Evolutionary conservation across 306 rosid genomes (phyloP).

Genomic region (Cicer arietinum): DNA sequence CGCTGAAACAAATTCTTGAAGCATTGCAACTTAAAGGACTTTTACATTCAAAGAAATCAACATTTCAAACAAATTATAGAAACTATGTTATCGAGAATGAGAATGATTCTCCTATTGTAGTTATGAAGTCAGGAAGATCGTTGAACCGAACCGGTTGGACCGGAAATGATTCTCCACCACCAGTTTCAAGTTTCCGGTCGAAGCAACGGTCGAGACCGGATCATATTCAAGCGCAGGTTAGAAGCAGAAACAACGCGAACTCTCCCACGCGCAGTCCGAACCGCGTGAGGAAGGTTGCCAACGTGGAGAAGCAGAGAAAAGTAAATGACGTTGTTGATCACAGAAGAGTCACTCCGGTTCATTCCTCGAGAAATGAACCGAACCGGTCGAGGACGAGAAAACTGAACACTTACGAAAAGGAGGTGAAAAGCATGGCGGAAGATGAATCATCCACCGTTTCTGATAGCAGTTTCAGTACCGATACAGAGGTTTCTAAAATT

Average conservation of each 20-base stretch:
- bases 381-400: conserved; percentile 64
- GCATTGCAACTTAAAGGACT: conserved; percentile 93
- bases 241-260: conserved; percentile 51
- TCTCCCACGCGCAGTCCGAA: conserved; percentile 55
- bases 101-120: conserved; percentile 68
- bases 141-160: conserved; percentile 38
- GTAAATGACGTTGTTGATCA: conserved; percentile 42
- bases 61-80: conserved; percentile 41
- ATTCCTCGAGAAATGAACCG: conserved; percentile 51
- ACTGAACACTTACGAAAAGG: conserved; percentile 16
- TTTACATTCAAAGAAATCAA: conserved; percentile 64
- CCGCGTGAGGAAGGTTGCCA: conserved; percentile 49
- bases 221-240: conserved; percentile 41
- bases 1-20: conserved; percentile 78
- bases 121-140: conserved; percentile 65
- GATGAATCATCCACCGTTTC: conserved; percentile 82
- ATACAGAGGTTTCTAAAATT: conserved; percentile 66
- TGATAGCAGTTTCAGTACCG: conserved; percentile 73
- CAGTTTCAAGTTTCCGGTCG: conserved; percentile 48
- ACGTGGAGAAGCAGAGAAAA: conserved; percentile 56
- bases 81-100: conserved; percentile 52
- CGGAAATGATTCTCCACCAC: conserved; percentile 64
- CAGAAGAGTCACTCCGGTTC: conserved; percentile 68
- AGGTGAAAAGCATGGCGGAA: conserved; percentile 52
- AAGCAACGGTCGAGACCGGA: conserved; percentile 50